Evolutionary conservation across 176 grass and related monocot genomes (phyloP), one percentile per base, ranked within the genome.

Genomic region (Oropetium thomaeum): DNA sequence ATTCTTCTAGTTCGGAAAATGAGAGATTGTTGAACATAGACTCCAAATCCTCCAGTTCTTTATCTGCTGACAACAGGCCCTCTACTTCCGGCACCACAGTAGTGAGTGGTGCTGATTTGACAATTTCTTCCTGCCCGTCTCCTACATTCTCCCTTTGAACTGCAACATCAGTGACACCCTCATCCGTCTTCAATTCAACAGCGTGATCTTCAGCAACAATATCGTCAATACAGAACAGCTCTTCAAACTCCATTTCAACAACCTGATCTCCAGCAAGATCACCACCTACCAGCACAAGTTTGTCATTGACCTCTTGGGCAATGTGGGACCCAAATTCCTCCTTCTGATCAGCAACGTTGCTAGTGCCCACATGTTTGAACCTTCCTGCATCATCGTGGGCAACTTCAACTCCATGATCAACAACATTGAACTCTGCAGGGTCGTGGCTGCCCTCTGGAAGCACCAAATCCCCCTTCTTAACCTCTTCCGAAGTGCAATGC

Each of bases 371-470:
- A 67, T 53, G 26, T 48, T 84, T 79, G 30, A 35, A 25, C 65
- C 69, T 69, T 34, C 76, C 82, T 70, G 70, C 32, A 40, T 88
- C 93, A 83, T 88, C 61, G 2, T 71, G 37, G 22, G 87, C 19
- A 61, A 83, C 65, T 79, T 92, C 87, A 62, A 95, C 74, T 62
- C 87, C 91, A 41, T 90, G 89, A 42, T 95, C 96, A 71, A 90
- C 80, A 26, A 99, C 70, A 62, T 57, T 84, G 71, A 90, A 95
- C 34, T 95, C 87, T 8, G 65, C 54, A 40, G 65, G 80, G 57
- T 80, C 79, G 22, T 60, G 79, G 42, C 78, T 42, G 0, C 62
- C 62, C 53, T 74, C 67, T 67, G 69, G 64, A 29, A 64, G 58
- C 43, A 66, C 41, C 54, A 42, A 47, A 31, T 69, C 77, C 16